Evolutionary conservation across 257 asterid genomes (phyloP).

Genomic region (Forsythia suspensa): DNA sequence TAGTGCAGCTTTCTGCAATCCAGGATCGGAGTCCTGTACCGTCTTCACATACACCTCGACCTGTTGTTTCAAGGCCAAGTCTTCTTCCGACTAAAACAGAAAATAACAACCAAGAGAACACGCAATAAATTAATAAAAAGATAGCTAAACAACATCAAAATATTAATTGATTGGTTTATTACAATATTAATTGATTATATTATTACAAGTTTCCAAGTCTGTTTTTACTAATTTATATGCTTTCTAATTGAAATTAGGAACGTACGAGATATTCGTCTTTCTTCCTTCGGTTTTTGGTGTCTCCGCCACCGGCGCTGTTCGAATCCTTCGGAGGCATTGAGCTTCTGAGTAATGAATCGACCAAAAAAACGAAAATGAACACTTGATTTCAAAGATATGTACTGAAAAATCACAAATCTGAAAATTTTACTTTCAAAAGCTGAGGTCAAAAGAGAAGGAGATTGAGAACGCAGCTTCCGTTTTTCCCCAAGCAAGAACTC

Average conservation of each 20-base stretch:
- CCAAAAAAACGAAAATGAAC: background rate
- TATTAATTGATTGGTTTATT: background rate
- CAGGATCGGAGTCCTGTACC: constrained; percentile 80
- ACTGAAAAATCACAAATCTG: background rate
- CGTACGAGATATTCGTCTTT: constrained; percentile 95
- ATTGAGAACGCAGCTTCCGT: background rate
- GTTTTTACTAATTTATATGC: background rate
- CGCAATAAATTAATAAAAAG: background rate
- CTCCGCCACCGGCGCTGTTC: constrained; percentile 22
- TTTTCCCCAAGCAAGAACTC: background rate
- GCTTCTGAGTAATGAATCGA: background rate
- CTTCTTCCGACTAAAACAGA: constrained; percentile 77
- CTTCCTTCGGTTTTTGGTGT: constrained; percentile 63
- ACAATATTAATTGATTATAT: background rate
- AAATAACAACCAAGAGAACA: background rate
- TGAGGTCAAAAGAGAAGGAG: background rate
- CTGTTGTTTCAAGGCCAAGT: constrained; percentile 86
- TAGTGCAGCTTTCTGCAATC: constrained; percentile 78
- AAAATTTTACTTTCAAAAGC: background rate
- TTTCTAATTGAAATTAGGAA: background rate
- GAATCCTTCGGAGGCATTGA: constrained; percentile 50
- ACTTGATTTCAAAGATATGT: background rate
- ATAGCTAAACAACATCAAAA: background rate
- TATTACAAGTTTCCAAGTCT: background rate
- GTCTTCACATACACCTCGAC: constrained; percentile 88